These are phyloP conservation scores for Pelargonium cotyledonis DNA, from an alignment of 441 rosid species.

Conservation along the genomic window DNA sequence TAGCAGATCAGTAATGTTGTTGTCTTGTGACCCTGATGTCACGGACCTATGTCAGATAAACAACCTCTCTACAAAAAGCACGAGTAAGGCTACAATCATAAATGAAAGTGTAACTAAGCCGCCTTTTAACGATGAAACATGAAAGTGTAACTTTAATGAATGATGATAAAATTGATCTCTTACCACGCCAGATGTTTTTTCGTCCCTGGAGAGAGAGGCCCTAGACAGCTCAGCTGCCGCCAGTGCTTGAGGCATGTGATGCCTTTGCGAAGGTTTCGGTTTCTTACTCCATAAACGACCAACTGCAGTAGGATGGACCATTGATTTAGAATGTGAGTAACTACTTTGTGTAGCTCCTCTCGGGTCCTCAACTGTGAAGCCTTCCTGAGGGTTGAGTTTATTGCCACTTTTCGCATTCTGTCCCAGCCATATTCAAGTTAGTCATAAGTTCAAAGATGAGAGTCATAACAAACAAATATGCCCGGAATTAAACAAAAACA, in stretches of 20 bases:
- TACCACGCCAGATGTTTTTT: background rate
- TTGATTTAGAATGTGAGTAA: background rate
- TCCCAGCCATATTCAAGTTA: background rate
- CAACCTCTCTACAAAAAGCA: too few relatives aligned
- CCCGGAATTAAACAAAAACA: background rate
- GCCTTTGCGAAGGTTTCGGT: background rate
- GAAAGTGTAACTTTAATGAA: background rate
- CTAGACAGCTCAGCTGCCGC: conserved; percentile 1
- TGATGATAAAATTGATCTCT: background rate
- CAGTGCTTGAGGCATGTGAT: background rate
- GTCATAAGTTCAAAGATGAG: background rate
- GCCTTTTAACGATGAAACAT: background rate
- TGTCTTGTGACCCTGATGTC: too few relatives aligned
- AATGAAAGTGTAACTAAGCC: too few relatives aligned
- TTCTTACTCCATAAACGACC: background rate
- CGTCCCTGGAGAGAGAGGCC: background rate
- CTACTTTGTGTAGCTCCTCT: background rate
- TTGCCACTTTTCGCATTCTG: background rate
- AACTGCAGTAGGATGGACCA: conserved; percentile 3
- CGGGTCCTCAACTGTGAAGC: background rate
- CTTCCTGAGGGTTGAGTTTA: background rate
- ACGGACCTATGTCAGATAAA: too few relatives aligned
- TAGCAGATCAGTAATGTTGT: too few relatives aligned
- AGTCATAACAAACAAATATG: background rate
- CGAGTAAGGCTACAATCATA: too few relatives aligned